Evolutionary conservation across 75 land plant genomes (phyloP), one percentile per base, ranked within the genome.

Genomic region (Gnetum montanum): DNA sequence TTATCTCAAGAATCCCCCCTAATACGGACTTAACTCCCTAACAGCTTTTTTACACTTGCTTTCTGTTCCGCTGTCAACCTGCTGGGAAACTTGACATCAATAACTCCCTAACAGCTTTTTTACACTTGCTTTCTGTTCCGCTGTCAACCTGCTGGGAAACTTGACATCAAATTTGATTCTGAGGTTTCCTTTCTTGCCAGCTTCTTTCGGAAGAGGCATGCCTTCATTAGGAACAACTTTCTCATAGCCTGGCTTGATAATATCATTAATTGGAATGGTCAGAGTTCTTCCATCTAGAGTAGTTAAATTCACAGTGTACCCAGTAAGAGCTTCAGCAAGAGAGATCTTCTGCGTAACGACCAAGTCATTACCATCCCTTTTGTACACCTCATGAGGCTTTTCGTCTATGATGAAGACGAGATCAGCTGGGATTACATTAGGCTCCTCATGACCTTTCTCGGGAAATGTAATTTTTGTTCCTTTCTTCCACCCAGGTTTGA

Each of bases 381-480:
- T 88, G 63, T 69, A 88, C 8, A 60, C 64, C 27, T 62, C 66
- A 53, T 88, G 93, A 0, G 89, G 89, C 66, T 73, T 88, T 69
- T 88, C 93, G 61, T 88, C 93, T 8, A 88, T 66, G 19, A 88
- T 70, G 68, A 88, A 88, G 11, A 88, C 74, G 1, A 88, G 67
- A 46, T 88, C 93, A 1, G 93, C 72, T 27, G 93, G 71, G n/a
- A 84, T 56, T 4, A 84, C 66, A 46, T 70, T 68, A 8, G 82
- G 85, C 56, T 80, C 74, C 60, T 88, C 93, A 19, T 87, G 81
- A 22, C 92, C 92, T 68, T 86, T 86, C 83, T 86, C 90, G 0
- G 83, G 78, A 61, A 86, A 86, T 2, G 90, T 86, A 37, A 86
- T 86, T 60, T 86, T 86, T n/a, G 90, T 86, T 2, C 90, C 90